phyloP scores from a whole-genome alignment of 2,329 filamentous ascomycete species.

The Cercospora zeae-maydis region DNA sequence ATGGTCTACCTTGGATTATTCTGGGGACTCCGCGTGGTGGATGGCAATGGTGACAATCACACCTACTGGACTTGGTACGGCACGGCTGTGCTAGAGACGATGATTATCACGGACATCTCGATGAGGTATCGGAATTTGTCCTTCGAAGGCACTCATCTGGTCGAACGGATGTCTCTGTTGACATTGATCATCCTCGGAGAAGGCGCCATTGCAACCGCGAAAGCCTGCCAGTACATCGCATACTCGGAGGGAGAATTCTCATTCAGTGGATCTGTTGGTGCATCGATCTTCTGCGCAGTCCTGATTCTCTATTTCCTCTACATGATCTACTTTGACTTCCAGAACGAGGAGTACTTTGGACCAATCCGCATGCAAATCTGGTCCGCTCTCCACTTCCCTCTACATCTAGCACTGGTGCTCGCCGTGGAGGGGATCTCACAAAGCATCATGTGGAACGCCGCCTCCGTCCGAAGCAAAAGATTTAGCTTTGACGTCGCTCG shows the following conservation, averaged over 20 bases:
- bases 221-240: slow-evolving; percentile 36
- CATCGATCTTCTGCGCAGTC: slow-evolving; percentile 35
- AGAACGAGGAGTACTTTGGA: slow-evolving; percentile 26
- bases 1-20: slow-evolving; percentile 36
- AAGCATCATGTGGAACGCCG: slow-evolving; percentile 35
- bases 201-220: slow-evolving; percentile 39
- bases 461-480: slow-evolving; percentile 12
- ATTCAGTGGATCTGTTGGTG: slow-evolving; percentile 29
- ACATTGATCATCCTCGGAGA: slow-evolving; percentile 42
- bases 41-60: slow-evolving; percentile 21
- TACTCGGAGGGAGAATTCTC: slow-evolving; percentile 24
- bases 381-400: slow-evolving; percentile 28
- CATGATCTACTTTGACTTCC: slow-evolving; percentile 30
- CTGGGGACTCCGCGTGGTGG: slow-evolving; percentile 24
- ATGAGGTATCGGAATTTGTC: slow-evolving; percentile 36
- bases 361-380: slow-evolving; percentile 28
- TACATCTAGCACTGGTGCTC: slow-evolving; percentile 24
- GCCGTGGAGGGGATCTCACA: slow-evolving; percentile 30
- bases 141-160: slow-evolving; percentile 41
- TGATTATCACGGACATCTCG: slow-evolving; percentile 34
- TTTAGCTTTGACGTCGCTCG: slow-evolving; percentile 6
- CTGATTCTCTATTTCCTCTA: slow-evolving; percentile 35
- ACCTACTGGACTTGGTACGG: slow-evolving; percentile 55
- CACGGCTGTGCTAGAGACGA: slow-evolving; percentile 34
- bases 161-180: slow-evolving; percentile 39